A percentile compares a stretch with the other conserved stretches of the same genome.
phyloP scores from a whole-genome alignment of 805 yeast genomes.

The Spathaspora arborariae region DNA sequence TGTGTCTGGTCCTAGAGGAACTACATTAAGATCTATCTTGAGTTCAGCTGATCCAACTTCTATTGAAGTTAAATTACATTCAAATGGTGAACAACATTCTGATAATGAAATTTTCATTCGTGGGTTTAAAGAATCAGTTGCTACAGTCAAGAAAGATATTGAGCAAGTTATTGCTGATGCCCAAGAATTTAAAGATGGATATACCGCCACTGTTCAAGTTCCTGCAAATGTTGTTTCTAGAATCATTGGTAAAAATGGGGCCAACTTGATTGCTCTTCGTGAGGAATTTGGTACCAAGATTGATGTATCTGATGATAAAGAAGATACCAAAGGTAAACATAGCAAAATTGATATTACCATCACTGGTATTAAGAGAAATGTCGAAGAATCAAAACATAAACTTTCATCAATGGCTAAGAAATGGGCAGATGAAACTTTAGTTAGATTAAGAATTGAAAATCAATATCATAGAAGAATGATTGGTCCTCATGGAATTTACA shows the following conservation, averaged over 20 bases:
- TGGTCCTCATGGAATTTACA: slow-evolving; percentile 79
- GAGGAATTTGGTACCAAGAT: slow-evolving; percentile 73
- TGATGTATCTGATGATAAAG: slow-evolving; percentile 61
- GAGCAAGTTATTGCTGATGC: slow-evolving; percentile 53
- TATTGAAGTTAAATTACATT: slow-evolving; percentile 46
- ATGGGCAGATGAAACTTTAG: slow-evolving; percentile 77
- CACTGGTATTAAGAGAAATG: slow-evolving; percentile 76
- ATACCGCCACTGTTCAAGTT: slow-evolving; percentile 48
- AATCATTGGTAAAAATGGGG: slow-evolving; percentile 87
- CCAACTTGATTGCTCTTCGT: slow-evolving; percentile 61
- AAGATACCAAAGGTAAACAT: slow-evolving; percentile 21
- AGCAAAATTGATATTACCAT: slow-evolving; percentile 50
- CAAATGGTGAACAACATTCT: slow-evolving; percentile 31
- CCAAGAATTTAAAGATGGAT: slow-evolving; percentile 45
- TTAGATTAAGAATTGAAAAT: slow-evolving; percentile 64
- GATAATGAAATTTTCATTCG: slow-evolving; percentile 57
- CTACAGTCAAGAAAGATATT: slow-evolving; percentile 49
- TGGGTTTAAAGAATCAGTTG: slow-evolving; percentile 67
- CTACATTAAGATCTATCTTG: slow-evolving; percentile 50
- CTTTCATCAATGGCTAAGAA: slow-evolving; percentile 59
- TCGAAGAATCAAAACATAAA: slow-evolving; percentile 62
- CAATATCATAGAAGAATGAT: slow-evolving; percentile 78
- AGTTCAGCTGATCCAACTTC: slow-evolving; percentile 35
- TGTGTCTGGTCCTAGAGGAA: slow-evolving; percentile 52
- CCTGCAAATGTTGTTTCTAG: slow-evolving; percentile 70